These are phyloP conservation scores for Rhododendron griersonianum DNA, from an alignment of 148 eudicot species.

Conservation along the genomic window DNA sequence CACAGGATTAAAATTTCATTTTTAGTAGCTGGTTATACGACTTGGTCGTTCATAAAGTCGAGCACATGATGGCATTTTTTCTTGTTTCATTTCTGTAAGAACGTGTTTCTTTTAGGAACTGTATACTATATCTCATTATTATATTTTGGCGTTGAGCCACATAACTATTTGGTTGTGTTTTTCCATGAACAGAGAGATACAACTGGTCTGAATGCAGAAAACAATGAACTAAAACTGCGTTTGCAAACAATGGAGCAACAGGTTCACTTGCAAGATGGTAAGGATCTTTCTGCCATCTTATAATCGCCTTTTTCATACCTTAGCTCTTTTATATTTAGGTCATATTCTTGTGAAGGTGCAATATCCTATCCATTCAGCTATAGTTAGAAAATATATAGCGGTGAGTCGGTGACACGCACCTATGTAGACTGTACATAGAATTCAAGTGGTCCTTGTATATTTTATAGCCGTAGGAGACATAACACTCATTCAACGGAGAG, in stretches of 20 bases:
- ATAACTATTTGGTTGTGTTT: background rate
- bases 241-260: slow-evolving; percentile 98
- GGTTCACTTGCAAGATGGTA: slow-evolving; percentile 96
- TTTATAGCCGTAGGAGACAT: background rate
- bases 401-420: background rate
- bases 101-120: background rate
- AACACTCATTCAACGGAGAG: background rate
- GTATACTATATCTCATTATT: background rate
- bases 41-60: background rate
- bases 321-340: background rate
- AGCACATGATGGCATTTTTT: background rate
- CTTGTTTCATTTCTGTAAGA: background rate
- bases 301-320: background rate
- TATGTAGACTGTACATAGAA: background rate
- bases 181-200: slow-evolving; percentile 72
- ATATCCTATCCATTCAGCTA: background rate
- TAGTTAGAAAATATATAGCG: background rate
- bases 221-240: slow-evolving; percentile 85
- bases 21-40: background rate
- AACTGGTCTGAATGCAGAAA: slow-evolving; percentile 79
- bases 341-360: background rate
- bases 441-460: background rate
- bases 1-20: background rate
- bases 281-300: background rate
- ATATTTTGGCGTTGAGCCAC: background rate